A percentile compares a stretch with the other conserved stretches of the same genome.
phyloP scores from a whole-genome alignment of 148 eudicot genomes.

The Silene conica region DNA sequence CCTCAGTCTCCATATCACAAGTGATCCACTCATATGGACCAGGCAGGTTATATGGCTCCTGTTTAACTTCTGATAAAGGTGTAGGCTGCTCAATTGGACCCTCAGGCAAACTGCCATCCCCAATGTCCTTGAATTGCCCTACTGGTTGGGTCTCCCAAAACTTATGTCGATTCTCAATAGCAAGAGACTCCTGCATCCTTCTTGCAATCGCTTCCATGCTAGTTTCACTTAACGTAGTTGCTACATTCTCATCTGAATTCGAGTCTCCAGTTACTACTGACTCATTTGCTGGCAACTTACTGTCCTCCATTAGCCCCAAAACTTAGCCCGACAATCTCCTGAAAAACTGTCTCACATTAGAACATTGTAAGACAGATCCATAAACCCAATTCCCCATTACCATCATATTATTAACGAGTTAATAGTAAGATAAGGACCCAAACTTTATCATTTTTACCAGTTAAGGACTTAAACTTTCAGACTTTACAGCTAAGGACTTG shows the following conservation, averaged over 20 bases:
- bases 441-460: no score
- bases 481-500: no score
- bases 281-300: slow-evolving; percentile 27
- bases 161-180: slow-evolving; percentile 50
- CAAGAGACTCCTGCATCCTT: slow-evolving; percentile 59
- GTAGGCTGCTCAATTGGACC: slow-evolving; percentile 68
- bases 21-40: slow-evolving; percentile 75
- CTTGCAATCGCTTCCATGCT: slow-evolving; percentile 39
- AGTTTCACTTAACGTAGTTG: slow-evolving; percentile 27
- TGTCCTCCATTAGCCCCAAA: slow-evolving; percentile 41
- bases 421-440: no score
- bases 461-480: no score
- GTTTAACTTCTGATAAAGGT: slow-evolving; percentile 58
- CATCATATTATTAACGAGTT: not conserved
- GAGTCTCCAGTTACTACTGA: slow-evolving; percentile 22
- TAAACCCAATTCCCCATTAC: not conserved
- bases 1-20: slow-evolving; percentile 72
- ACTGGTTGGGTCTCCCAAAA: slow-evolving; percentile 85
- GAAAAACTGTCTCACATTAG: not conserved
- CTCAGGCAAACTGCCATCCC: slow-evolving; percentile 53
- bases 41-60: slow-evolving; percentile 74
- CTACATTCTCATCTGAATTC: slow-evolving; percentile 29
- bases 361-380: not conserved
- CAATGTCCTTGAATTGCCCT: slow-evolving; percentile 63
- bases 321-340: slow-evolving; percentile 2